These are phyloP conservation scores for Geranomyces michiganensis DNA, from an alignment of 192 early-diverging fungal genomes.

Conservation along the genomic window DNA sequence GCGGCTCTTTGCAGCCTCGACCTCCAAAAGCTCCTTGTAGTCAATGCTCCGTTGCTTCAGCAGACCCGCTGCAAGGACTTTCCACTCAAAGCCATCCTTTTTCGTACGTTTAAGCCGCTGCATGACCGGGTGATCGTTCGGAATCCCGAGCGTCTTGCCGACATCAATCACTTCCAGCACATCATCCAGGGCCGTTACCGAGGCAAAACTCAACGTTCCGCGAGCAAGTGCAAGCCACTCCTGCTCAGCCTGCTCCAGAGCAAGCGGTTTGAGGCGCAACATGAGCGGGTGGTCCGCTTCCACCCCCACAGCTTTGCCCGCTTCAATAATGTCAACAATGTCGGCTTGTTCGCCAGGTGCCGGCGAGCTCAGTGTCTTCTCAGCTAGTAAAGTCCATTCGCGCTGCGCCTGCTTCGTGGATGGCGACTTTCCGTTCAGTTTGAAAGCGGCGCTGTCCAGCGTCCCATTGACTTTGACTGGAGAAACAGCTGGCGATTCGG, in stretches of 20 bases:
- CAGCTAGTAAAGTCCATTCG: neutral
- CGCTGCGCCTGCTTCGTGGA: slow-evolving; percentile 27
- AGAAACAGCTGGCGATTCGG: neutral
- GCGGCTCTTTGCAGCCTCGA: neutral
- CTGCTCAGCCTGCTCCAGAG: slow-evolving; percentile 13
- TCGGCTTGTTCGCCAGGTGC: neutral
- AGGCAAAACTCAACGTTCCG: neutral
- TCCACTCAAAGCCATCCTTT: slow-evolving; percentile 28
- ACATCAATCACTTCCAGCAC: slow-evolving; percentile 33
- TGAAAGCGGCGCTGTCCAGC: neutral
- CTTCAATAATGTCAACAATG: neutral
- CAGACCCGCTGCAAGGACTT: slow-evolving; percentile 23
- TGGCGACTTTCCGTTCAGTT: slow-evolving; percentile 10
- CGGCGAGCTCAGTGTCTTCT: neutral
- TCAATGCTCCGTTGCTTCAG: slow-evolving; percentile 27
- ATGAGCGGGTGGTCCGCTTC: neutral
- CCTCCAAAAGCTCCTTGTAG: slow-evolving; percentile 21
- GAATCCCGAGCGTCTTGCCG: slow-evolving; percentile 16
- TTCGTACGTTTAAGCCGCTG: slow-evolving; percentile 10
- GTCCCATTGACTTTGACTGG: neutral
- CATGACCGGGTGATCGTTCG: slow-evolving; percentile 31
- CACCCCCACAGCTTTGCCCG: too few species aligned
- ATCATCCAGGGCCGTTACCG: neutral
- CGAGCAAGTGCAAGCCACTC: slow-evolving; percentile 13
- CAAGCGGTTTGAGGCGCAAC: slow-evolving; percentile 5